Conservation (phyloP, 2,329 filamentous ascomycete species). For the Madurella mycetomatis region DNA sequence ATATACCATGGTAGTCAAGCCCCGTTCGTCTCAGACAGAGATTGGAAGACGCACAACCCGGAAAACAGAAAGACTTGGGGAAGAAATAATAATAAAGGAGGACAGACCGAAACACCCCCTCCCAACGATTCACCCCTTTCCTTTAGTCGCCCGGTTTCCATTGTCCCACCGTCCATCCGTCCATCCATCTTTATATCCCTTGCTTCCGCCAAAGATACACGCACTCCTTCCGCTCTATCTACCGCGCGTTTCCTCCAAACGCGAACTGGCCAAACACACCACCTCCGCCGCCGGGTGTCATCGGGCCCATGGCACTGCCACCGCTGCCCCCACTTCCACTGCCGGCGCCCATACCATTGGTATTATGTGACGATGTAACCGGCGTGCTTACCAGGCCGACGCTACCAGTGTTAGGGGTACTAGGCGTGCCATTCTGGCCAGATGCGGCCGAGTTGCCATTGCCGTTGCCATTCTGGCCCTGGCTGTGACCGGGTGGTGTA, state of each 20-base stretch:
- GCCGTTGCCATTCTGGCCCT: conserved; percentile 31
- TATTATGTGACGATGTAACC: conserved; percentile 51
- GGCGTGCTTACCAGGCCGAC: conserved; percentile 52
- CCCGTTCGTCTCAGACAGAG: background rate
- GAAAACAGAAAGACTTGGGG: background rate
- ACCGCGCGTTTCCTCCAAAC: conserved; percentile 34
- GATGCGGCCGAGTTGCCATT: conserved; percentile 4
- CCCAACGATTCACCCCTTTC: background rate
- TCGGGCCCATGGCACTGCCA: conserved; percentile 57
- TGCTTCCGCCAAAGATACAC: background rate
- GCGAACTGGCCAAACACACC: conserved; percentile 73
- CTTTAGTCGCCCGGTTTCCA: background rate
- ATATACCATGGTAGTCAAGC: background rate
- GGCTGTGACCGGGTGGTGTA: conserved; percentile 28
- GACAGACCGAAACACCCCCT: background rate
- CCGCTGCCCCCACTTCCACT: conserved; percentile 28
- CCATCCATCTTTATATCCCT: background rate
- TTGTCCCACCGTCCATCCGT: background rate
- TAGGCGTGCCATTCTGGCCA: conserved; percentile 50
- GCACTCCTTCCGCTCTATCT: background rate
- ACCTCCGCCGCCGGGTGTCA: conserved; percentile 73
- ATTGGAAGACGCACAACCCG: background rate
- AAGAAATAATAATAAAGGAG: background rate
- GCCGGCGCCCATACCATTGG: conserved; percentile 38
- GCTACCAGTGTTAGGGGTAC: conserved; percentile 62